A percentile compares a stretch with the other conserved stretches of the same genome.
Conservation (phyloP, 352 stramenopile genomes). For the Phytopythium sindhum region DNA sequence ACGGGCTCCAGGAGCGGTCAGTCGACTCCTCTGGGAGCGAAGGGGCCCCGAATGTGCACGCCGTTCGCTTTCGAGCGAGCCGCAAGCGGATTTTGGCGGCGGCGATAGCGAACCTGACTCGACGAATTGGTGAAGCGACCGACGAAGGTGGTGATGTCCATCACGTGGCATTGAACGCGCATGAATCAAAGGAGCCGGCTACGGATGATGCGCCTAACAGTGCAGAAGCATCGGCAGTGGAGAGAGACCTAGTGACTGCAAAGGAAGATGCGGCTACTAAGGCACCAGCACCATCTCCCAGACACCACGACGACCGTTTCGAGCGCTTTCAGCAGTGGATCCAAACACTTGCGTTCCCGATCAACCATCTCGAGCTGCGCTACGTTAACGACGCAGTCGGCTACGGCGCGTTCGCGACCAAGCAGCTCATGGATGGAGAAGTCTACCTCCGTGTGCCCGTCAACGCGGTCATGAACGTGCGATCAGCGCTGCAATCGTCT, state of each 20-base stretch:
- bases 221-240: not conserved
- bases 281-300: not conserved
- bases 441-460: conserved; percentile 82
- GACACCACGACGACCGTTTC: conserved; percentile 8
- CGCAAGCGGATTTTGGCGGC: conserved; percentile 50
- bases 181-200: not conserved
- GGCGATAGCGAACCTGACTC: conserved; percentile 14
- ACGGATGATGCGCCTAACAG: not conserved
- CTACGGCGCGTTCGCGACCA: conserved; percentile 63
- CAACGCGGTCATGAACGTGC: conserved; percentile 61
- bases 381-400: conserved; percentile 51
- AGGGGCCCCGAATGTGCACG: conserved; percentile 8
- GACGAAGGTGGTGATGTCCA: not conserved
- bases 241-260: not conserved
- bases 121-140: conserved; percentile 6
- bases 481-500: conserved; percentile 45
- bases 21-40: not conserved
- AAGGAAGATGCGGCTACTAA: not conserved
- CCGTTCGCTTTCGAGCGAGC: conserved; percentile 43
- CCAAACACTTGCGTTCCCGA: conserved; percentile 19
- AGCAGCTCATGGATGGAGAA: conserved; percentile 46
- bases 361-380: conserved; percentile 55
- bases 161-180: not conserved
- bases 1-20: not conserved
- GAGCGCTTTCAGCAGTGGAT: conserved; percentile 52